Percentiles rank a stretch among this genome's conserved stretches.
phyloP scores from a whole-genome alignment of 306 rosid genomes.

The Fragaria ananassa region DNA sequence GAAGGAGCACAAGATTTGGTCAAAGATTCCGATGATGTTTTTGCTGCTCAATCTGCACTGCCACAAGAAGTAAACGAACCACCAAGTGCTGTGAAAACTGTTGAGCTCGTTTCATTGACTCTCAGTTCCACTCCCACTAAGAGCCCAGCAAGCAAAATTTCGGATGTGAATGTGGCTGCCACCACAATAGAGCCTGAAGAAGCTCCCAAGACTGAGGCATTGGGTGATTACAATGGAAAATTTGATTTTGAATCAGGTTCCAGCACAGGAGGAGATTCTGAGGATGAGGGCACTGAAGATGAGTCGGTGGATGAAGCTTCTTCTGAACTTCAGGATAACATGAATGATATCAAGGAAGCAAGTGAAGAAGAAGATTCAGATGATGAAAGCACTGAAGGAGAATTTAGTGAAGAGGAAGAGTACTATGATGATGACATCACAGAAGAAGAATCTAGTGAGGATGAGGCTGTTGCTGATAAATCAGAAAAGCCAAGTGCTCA shows the following conservation, averaged over 20 bases:
- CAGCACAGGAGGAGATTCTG: constrained; percentile 1
- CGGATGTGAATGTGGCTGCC: background rate
- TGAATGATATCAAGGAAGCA: background rate
- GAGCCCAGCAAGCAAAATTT: background rate
- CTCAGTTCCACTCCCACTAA: background rate
- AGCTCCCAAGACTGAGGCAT: constrained; percentile 1
- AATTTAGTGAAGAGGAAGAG: constrained; percentile 3
- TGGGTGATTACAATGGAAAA: constrained; percentile 9
- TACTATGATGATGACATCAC: background rate
- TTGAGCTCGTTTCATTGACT: background rate
- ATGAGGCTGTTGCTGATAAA: background rate
- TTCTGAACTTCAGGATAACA: background rate
- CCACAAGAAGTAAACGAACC: background rate
- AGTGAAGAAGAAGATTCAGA: background rate
- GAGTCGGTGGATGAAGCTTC: background rate
- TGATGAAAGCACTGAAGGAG: constrained; percentile 9
- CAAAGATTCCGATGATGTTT: constrained; percentile 1
- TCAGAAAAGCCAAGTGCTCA: background rate
- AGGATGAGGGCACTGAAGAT: background rate
- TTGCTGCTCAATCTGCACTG: constrained; percentile 1
- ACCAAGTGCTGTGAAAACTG: background rate
- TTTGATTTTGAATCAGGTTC: constrained; percentile 25
- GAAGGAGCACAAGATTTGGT: constrained; percentile 10
- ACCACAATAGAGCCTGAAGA: constrained; percentile 10
- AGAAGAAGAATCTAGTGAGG: constrained; percentile 15